Evolutionary conservation across 768 basidiomycete genomes (phyloP), one percentile per base, ranked within the genome.

Genomic region (Pulveroboletus sp.): DNA sequence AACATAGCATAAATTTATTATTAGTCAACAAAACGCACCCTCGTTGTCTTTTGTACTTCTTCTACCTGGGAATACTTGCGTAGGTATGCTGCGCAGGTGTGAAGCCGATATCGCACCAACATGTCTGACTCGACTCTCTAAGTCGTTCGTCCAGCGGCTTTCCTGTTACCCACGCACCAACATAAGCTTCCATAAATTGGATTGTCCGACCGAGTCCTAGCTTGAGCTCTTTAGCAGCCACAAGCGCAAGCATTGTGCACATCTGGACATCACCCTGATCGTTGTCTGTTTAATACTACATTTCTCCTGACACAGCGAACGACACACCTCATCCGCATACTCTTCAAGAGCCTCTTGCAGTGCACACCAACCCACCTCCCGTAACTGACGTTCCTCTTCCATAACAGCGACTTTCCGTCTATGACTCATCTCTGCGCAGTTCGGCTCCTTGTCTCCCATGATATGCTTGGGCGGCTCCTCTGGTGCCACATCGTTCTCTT

Each of bases 261-360:
- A 82, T 87, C 59, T 90, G 90, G 2, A 90, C 71, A 58, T 92
- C 84, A 13, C 90, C 90, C 85, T 90, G 49, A 40, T 21, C 14
- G n/a, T 50, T 35, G 19, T 13, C 19, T 45, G 38, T 47, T 56
- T 23, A 53, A 27, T 11, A 8, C 21, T 32, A 7, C 31, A 5
- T 35, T 21, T 27, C 27, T 36, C 14, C 2, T 10, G 19, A 23
- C 3, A 24, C 38, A 46, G 16, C 35, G 16, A 51, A 64, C 21
- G 3, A 43, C 63, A 7, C 49, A 87, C 87, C 69, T 81, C 71
- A 50, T 84, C 82, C 2, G 80, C 78, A 59, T 81, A 81, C n/a
- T 68, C 67, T 50, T 88, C 85, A 32, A 89, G 50, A 0, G 75
- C 73, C 40, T 78, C 75, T 27, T 75, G 68, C 50, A 89, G 56